phyloP scores from a whole-genome alignment of 805 yeast genomes.

The Candida pseudofarinosa region DNA sequence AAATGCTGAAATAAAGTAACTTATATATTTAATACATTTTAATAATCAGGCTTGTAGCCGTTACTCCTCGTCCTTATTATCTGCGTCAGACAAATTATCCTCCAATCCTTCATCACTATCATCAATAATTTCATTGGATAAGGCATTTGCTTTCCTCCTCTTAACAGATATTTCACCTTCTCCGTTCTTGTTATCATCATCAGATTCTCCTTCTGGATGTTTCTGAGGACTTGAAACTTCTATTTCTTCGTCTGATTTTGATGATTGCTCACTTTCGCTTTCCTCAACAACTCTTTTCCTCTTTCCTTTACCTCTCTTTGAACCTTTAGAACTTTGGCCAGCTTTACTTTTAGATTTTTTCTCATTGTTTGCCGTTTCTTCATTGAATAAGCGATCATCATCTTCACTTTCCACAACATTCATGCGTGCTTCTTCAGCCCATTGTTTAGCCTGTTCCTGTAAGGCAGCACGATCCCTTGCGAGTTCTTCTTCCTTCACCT shows the following conservation, averaged over 20 bases:
- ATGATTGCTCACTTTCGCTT: constrained; percentile 25
- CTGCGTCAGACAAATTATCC: constrained; percentile 24
- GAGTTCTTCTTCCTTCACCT: constrained; percentile 42
- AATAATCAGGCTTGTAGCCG: not conserved
- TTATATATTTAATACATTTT: not conserved
- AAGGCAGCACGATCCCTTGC: constrained; percentile 43
- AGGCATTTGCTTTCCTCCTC: constrained; percentile 26
- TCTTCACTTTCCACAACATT: constrained; percentile 33
- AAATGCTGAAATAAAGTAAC: not conserved
- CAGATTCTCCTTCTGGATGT: constrained; percentile 1
- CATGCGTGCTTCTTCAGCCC: constrained; percentile 42
- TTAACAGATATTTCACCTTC: constrained; percentile 7
- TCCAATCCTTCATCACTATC: constrained; percentile 47
- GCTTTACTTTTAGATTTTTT: constrained; percentile 23
- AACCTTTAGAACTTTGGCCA: constrained; percentile 25
- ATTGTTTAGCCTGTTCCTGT: constrained; percentile 49
- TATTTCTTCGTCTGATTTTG: constrained; percentile 14
- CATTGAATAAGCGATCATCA: constrained; percentile 28
- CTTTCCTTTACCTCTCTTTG: constrained; percentile 19
- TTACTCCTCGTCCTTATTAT: constrained; percentile 6
- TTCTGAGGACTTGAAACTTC: constrained; percentile 23
- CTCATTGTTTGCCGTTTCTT: constrained; percentile 44
- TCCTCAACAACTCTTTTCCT: constrained; percentile 33
- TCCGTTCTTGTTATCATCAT: constrained; percentile 5
- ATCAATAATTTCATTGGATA: constrained; percentile 33